Evolutionary conservation across 805 yeast species (phyloP), one percentile per base, ranked within the genome.

Genomic region (Candida tallmaniae): DNA sequence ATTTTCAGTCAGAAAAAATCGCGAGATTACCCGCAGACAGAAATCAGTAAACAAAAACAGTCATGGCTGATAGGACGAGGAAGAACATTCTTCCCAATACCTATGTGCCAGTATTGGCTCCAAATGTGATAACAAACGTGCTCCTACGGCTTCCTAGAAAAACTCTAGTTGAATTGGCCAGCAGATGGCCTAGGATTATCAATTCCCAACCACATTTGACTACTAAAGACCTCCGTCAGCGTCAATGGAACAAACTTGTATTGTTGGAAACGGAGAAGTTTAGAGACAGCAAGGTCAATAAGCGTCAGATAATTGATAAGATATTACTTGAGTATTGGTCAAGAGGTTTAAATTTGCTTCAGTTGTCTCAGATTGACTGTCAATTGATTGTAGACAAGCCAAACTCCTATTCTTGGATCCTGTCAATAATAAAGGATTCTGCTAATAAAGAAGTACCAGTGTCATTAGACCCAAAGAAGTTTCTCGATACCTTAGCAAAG

Each of bases 301-400:
- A 65, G 38, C 39, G 54, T 23, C 45, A 51, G 24, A 40, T 65
- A 6, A 58, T 77, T 4, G 77, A 76, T 38, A 50, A 54, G 23
- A 58, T 77, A n/a, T 39, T 75, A 6, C 63, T 54, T 25, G 70
- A 72, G 10, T 70, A 61, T 44, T 81, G 84, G 73, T 58, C 69
- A 2, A 46, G 55, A 5, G 87, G 87, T 0, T 51, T 81, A 27
- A 80, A 79, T 44, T 56, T 80, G 1, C 61, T 78, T 12, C 94
- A 84, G 50, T 50, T 78, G 26, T 80, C 93, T 0, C 87, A 82
- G 40, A 57, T 83, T 4, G 93, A 84, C 45, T 74, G 81, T 34
- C 83, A 80, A 44, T 48, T 72, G 28, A 60, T 83, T 28, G 73
- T 83, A 2, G 83, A 80, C 45, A 69, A 73, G 38, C 79, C 88